Base-by-base conservation (phyloP, 306 rosid species). In the Medicago ruthenica region DNA sequence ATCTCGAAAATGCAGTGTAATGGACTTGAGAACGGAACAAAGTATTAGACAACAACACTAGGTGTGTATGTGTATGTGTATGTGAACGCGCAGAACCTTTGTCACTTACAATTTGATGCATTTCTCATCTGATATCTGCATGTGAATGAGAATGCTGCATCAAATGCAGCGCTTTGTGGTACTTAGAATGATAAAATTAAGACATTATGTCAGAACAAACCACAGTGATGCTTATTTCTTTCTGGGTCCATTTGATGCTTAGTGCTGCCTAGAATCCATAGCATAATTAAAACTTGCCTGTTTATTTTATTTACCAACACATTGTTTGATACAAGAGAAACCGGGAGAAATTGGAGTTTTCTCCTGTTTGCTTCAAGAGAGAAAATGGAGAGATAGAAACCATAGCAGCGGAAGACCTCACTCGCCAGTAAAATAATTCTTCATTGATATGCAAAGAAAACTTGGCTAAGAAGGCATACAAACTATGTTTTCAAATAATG, bases 91-190 rank as follows among this genome's bases (percentile, higher is more conserved):
- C 2, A 8, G 14, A 66, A 67, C 67, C 47, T 61, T 71, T 36
- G 39, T 61, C 8, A 4, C 5, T 6, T 60, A 2, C 40, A 6
- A 24, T 22, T 0, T 6, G 10, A 27, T 27, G 31, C 31, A 0
- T 27, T 27, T 27, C 31, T 3, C 57, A 20, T 31, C 16, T 24
- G 20, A 31, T 39, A 47, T 76, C 7, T 67, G 37, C 2, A 1
- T 15, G 34, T 50, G 20, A 77, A 18, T 27, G 55, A 39, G 77
- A 67, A 73, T 59, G 68, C 67, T 57, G 72, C 20, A 11, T 72
- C 41, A 44, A 31, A 57, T 76, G 20, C 37, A 45, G 39, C 63
- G 67, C 64, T 70, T 70, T 37, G 22, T 57, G 45, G 62, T 57
- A 54, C 75, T 57, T 74, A 15, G n/a, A 48, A 60, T 17, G 44